phyloP scores from a whole-genome alignment of 1,284 basidiomycete genomes.

The Lentinula novae-zelandiae region DNA sequence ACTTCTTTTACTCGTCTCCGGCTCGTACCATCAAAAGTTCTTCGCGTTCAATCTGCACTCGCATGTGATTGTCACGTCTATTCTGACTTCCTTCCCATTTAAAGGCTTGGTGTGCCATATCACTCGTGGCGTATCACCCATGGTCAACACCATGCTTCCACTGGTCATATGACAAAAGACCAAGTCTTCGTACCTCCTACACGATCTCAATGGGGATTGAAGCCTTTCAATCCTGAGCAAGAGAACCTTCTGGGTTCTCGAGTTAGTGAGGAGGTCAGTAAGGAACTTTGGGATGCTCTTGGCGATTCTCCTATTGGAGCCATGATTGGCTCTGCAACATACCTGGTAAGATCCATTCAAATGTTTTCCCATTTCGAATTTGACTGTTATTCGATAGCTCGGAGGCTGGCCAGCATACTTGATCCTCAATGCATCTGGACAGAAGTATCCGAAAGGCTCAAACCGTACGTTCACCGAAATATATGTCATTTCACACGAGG shows the following conservation, averaged over 20 bases:
- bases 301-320: constrained; percentile 92
- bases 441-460: constrained; percentile 78
- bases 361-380: not conserved
- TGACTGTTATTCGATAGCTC: constrained; percentile 40
- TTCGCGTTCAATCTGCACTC: not conserved
- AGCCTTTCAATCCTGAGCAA: constrained; percentile 59
- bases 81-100: constrained; percentile 13
- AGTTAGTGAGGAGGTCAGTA: constrained; percentile 70
- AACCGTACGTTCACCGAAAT: constrained; percentile 61
- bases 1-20: constrained; percentile 11
- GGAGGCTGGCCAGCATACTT: constrained; percentile 90
- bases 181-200: constrained; percentile 96
- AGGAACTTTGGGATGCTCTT: constrained; percentile 83
- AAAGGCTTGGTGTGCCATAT: constrained; percentile 90
- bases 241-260: constrained; percentile 70
- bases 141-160: constrained; percentile 95
- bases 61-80: constrained; percentile 27
- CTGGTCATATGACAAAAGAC: constrained; percentile 92
- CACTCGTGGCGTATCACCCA: constrained; percentile 98
- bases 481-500: not conserved
- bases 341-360: constrained; percentile 52
- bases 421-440: constrained; percentile 84
- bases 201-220: constrained; percentile 68
- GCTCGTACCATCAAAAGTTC: constrained; percentile 18
- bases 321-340: constrained; percentile 60